Evolutionary conservation across 2,329 filamentous ascomycete genomes (phyloP).

Genomic region (Epichloe uncinata): DNA sequence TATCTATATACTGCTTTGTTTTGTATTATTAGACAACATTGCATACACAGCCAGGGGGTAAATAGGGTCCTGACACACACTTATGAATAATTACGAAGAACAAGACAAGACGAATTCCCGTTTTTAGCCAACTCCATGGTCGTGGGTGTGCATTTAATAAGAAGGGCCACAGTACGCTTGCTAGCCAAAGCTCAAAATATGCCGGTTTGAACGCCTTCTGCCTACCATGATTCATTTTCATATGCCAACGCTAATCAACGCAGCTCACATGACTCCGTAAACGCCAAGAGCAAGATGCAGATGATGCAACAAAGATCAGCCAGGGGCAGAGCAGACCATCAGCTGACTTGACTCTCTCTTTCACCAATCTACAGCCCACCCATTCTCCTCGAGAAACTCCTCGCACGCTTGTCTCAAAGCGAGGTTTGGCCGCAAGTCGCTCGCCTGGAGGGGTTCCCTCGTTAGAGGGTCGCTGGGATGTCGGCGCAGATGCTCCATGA

Average conservation of each 20-base stretch:
- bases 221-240: not conserved
- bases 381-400: constrained; percentile 74
- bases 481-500: constrained; percentile 73
- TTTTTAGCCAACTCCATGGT: too few species aligned
- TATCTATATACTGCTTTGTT: not conserved
- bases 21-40: constrained; percentile 1
- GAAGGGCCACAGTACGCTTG: not conserved
- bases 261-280: not conserved
- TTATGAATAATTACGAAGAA: not conserved
- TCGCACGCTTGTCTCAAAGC: constrained; percentile 69
- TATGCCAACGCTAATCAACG: not conserved
- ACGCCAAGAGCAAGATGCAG: not conserved
- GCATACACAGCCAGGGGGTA: not conserved
- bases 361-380: constrained; percentile 86
- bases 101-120: too few species aligned
- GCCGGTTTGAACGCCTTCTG: not conserved
- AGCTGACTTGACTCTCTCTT: too few species aligned
- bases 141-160: not conserved
- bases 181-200: not conserved
- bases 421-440: constrained; percentile 70
- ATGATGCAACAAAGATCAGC: not conserved
- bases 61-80: not conserved
- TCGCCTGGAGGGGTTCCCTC: constrained; percentile 52
- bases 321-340: too few species aligned
- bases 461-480: constrained; percentile 72